phyloP scores from a whole-genome alignment of 2,329 filamentous ascomycete genomes.

The Macrophomina phaseolina region DNA sequence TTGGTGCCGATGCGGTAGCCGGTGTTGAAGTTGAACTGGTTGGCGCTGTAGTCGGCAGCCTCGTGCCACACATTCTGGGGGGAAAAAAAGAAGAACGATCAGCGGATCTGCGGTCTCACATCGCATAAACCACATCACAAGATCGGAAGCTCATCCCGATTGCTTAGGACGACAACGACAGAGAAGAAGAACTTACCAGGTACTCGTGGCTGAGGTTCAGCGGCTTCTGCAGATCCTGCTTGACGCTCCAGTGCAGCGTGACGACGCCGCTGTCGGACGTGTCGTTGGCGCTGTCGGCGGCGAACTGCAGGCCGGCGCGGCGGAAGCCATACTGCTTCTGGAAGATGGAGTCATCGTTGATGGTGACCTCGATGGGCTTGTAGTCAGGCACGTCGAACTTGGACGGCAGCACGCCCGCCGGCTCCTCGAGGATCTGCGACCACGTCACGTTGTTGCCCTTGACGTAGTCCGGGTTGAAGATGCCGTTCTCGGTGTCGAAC shows the following conservation, averaged over 20 bases:
- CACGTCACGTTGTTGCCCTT: conserved; percentile 60
- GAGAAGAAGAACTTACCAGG: conserved; percentile 53
- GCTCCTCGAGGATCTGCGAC: conserved; percentile 58
- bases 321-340: conserved; percentile 65
- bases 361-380: conserved; percentile 60
- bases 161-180: not conserved
- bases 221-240: conserved; percentile 57
- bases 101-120: conserved; percentile 6
- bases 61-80: conserved; percentile 46
- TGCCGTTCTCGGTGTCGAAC: conserved; percentile 33
- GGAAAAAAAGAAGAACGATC: not conserved
- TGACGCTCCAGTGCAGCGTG: conserved; percentile 66
- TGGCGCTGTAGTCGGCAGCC: conserved; percentile 46
- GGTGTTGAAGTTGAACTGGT: conserved; percentile 58
- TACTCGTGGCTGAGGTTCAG: conserved; percentile 68
- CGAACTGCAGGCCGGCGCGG: conserved; percentile 62
- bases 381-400: conserved; percentile 54
- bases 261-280: conserved; percentile 61
- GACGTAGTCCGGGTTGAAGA: conserved; percentile 59
- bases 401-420: conserved; percentile 45
- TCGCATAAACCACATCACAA: too few species aligned
- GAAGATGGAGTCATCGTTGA: conserved; percentile 66
- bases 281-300: conserved; percentile 59
- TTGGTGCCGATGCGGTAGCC: conserved; percentile 58
- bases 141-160: too few species aligned